A percentile compares a stretch with the other conserved stretches of the same genome.
phyloP scores from a whole-genome alignment of 1,284 basidiomycete species.

The Xerocomus nothofagi region DNA sequence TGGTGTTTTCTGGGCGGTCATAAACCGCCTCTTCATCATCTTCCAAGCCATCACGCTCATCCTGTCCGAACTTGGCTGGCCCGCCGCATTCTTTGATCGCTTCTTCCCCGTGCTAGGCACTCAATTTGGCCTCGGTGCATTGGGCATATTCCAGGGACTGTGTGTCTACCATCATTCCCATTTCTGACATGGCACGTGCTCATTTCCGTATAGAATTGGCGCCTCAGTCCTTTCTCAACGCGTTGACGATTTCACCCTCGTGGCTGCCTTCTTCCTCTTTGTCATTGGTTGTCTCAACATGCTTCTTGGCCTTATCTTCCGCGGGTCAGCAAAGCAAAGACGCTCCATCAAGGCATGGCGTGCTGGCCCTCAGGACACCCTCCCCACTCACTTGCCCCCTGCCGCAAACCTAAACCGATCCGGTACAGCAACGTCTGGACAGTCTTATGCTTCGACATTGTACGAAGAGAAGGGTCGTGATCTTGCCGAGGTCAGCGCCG shows the following conservation, averaged over 20 bases:
- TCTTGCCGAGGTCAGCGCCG: conserved; percentile 31
- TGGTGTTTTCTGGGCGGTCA: conserved; percentile 85
- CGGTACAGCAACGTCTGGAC: conserved; percentile 29
- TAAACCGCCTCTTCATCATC: conserved; percentile 82
- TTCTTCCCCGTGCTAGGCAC: conserved; percentile 84
- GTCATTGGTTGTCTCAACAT: conserved; percentile 82
- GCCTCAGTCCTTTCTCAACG: conserved; percentile 83
- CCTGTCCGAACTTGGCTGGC: conserved; percentile 80
- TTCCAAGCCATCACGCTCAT: conserved; percentile 78
- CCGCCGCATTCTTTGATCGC: conserved; percentile 70
- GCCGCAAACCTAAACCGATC: conserved; percentile 32
- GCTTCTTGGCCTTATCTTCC: conserved; percentile 72
- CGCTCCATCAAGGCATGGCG: conserved; percentile 66
- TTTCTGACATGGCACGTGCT: conserved; percentile 5
- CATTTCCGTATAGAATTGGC: conserved; percentile 53
- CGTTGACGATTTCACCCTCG: conserved; percentile 83
- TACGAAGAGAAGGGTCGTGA: conserved; percentile 37
- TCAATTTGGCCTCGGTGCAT: conserved; percentile 78
- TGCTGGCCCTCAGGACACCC: conserved; percentile 50
- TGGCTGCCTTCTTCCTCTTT: conserved; percentile 86
- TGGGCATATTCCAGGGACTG: conserved; percentile 83
- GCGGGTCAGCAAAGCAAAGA: conserved; percentile 57
- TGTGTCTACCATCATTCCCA: conserved; percentile 40
- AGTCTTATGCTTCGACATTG: conserved; percentile 38
- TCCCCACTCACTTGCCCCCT: conserved; percentile 46